Base-by-base conservation (phyloP, 176 grass and related monocot genomes). In the Musa acuminata region DNA sequence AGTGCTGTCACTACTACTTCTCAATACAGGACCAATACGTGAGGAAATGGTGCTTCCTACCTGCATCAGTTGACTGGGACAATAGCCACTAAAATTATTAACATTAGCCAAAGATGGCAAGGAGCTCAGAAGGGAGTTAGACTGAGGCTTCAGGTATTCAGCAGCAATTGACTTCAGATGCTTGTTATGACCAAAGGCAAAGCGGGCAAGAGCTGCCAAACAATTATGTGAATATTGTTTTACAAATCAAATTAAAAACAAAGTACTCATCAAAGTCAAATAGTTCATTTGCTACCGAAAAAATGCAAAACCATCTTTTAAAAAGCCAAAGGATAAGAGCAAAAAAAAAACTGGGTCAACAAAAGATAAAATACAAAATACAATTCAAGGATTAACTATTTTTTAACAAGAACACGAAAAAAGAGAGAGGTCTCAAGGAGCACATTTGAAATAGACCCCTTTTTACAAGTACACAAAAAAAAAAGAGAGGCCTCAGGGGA, bases 31-130 rank as follows among this genome's bases (percentile, higher is more conserved):
- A 63, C 95, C 95, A 77, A 89, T 89, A 69, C 79, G 89, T 78
- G 86, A 88, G 73, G 87, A 80, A 78, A 91, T 72, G 49, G 82
- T 29, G 52, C 82, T 70, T 73, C 87, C 80, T n/a, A 83, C 25
- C 77, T 82, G 90, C 72, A 86, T 55, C 82, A 86, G 82, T 48
- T 80, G 88, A 58, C 74, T 80, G 17, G 84, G 79, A 74, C 81
- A 87, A 59, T 72, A 72, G 14, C 57, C 57, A 77, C 69, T 77
- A 80, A 82, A 64, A 74, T 80, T 85, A 77, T 52, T 92, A 70
- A 97, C 87, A 75, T 88, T 93, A 67, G 94, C 86, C 72, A 97
- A 79, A 4, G 94, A 93, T 69, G 94, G 94, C 67, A 88, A 75
- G 57, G 90, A 88, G 74, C 72, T 93, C 51, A 97, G 86, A 62